A percentile compares a stretch with the other conserved stretches of the same genome.
phyloP scores from a whole-genome alignment of 208 protist species.

The Acanthamoeba royreba region DNA sequence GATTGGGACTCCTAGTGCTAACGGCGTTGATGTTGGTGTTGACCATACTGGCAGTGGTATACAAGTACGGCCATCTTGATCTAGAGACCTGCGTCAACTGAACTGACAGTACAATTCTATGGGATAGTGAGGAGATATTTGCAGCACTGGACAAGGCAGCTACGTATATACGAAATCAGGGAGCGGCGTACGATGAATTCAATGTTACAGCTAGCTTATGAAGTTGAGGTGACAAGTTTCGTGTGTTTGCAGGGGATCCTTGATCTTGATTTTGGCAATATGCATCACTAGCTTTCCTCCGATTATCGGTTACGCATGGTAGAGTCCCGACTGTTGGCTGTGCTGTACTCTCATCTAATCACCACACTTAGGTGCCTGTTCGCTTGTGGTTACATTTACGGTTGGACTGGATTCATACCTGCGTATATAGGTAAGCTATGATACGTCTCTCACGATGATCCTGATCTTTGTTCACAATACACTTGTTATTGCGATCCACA shows the following conservation, averaged over 20 bases:
- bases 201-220: background rate
- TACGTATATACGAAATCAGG: background rate
- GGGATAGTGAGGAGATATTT: background rate
- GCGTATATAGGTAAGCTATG: background rate
- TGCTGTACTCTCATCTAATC: background rate
- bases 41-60: background rate
- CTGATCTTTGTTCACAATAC: background rate
- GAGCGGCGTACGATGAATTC: background rate
- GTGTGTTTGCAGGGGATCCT: background rate
- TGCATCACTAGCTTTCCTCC: background rate
- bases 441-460: background rate
- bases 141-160: background rate
- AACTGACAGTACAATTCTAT: background rate
- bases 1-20: background rate
- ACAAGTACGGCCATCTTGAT: background rate
- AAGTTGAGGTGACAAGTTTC: background rate
- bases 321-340: background rate
- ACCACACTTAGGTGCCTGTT: background rate
- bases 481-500: background rate
- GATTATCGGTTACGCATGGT: conserved; percentile 20
- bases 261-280: background rate
- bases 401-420: conserved; percentile 8
- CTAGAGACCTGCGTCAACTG: background rate
- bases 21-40: background rate
- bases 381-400: conserved; percentile 3